Evolutionary conservation across 306 rosid species (phyloP), one percentile per base, ranked within the genome.

Genomic region (Cucurbita maxima): DNA sequence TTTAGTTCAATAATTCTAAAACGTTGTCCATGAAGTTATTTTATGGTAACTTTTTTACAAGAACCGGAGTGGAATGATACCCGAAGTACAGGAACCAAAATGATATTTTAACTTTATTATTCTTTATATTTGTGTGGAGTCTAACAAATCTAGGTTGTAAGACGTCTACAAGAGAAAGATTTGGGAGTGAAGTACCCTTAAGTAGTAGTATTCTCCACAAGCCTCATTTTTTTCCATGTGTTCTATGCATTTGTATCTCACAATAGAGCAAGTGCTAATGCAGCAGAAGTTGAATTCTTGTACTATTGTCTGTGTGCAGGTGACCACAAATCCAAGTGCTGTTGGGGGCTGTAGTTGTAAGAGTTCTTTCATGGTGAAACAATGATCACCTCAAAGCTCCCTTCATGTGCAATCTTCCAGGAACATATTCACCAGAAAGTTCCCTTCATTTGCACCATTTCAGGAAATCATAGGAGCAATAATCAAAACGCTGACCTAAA

Each of bases 331-430:
- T 86, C 98, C 98, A 61, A 93, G 98, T 76, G 98, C 96, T 19
- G 96, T 90, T 38, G 96, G 96, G 7, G 98, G 96, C 55, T 93
- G 98, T 81, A 90, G 96, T 76, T 93, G 98, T 79, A 88, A 90
- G 81, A 83, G 87, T 78, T 93, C 96, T 63, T 93, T 93, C 87
- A 93, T 93, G 98, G 90, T 90, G 83, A 93, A 90, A 79, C 88
- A 74, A 63, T 88, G 87, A 80, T 76, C 41, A 47, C 76, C 25
- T 56, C 71, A 66, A 74, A 12, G 30, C 73, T 43, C 25, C 60
- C n/a, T 60, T 71, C 66, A 15, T 20, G 10, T 64, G 5, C 20
- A 18, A 41, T 58, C 75, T 73, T 63, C 44, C 79, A 57, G 59
- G 76, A 11, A 18, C 16, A 8, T 40, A 40, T 40, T 40, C 44